These are phyloP conservation scores for Heritiera fomes DNA, from an alignment of 345 rosid species.

Conservation along the genomic window DNA sequence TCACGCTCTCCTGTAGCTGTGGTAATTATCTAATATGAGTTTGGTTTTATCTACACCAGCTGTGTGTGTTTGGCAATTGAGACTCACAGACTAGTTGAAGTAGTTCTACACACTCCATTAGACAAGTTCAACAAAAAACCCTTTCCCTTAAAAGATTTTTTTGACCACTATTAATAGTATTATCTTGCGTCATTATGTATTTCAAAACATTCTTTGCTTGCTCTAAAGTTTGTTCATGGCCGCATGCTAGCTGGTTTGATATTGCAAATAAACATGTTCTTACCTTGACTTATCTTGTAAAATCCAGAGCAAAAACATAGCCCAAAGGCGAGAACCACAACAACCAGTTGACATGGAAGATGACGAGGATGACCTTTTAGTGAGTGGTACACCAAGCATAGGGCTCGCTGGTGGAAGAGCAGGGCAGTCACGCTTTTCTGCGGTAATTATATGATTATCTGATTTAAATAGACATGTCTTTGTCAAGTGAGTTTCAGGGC, in stretches of 20 bases:
- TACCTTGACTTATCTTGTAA: neutral
- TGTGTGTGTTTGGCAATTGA: neutral
- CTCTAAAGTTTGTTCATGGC: neutral
- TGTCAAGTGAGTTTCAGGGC: neutral
- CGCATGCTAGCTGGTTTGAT: conserved; percentile 1
- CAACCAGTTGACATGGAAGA: conserved; percentile 31
- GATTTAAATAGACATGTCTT: conserved; percentile 4
- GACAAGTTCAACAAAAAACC: neutral
- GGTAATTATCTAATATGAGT: conserved; percentile 31
- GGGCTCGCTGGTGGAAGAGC: conserved; percentile 53
- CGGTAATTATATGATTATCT: conserved; percentile 33
- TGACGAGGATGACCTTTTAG: conserved; percentile 35
- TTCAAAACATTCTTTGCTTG: neutral
- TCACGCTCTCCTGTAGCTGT: conserved; percentile 45
- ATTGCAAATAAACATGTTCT: conserved; percentile 9
- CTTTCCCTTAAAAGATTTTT: neutral
- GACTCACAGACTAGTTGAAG: neutral
- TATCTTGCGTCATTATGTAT: neutral
- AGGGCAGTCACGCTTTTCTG: conserved; percentile 39
- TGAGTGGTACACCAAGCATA: conserved; percentile 37
- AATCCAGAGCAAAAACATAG: conserved; percentile 38
- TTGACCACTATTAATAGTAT: neutral
- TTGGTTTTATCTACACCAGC: conserved; percentile 15
- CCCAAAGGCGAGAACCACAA: conserved; percentile 29
- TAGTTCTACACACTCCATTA: neutral